A percentile compares a stretch with the other conserved stretches of the same genome.
These are phyloP conservation scores for Mycena amicta DNA, from an alignment of 768 basidiomycete genomes.

Conservation along the genomic window DNA sequence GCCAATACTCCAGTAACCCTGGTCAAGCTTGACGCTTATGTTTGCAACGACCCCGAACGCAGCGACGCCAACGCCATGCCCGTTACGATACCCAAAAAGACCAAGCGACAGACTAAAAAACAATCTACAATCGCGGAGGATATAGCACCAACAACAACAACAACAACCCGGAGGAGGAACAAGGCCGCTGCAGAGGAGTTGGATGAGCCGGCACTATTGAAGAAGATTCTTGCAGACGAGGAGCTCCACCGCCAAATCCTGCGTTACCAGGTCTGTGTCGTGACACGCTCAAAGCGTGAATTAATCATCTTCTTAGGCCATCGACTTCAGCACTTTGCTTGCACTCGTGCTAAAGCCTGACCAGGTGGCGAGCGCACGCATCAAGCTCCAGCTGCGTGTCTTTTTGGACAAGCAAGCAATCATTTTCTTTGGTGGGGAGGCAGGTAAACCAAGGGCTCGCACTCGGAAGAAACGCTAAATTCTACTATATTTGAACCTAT, in stretches of 20 bases:
- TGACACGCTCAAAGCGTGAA: no score
- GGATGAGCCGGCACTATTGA: constrained; percentile 44
- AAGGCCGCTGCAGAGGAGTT: constrained; percentile 21
- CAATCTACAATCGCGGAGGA: neutral
- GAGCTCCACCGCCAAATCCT: constrained; percentile 58
- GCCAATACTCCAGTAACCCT: no score
- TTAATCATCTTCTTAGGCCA: constrained; percentile 44
- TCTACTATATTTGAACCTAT: no score
- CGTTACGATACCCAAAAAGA: no score
- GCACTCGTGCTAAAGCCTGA: constrained; percentile 36
- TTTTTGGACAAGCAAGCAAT: constrained; percentile 67
- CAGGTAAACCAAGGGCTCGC: no score
- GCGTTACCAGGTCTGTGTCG: constrained; percentile 60
- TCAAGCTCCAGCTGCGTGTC: constrained; percentile 42
- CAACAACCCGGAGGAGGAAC: constrained; percentile 20
- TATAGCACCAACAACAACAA: constrained; percentile 7
- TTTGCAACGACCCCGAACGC: constrained; percentile 13
- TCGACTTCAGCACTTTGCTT: constrained; percentile 57
- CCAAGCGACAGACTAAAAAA: constrained; percentile 1
- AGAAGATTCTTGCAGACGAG: constrained; percentile 45
- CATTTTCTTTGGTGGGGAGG: constrained; percentile 52
- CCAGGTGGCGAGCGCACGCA: constrained; percentile 29
- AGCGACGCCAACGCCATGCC: no score
- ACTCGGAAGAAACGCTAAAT: no score
- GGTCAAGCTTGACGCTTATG: neutral